Percentiles rank a stretch among this genome's conserved stretches.
These are phyloP conservation scores for Tolypocladium sp. DNA, from an alignment of 2,329 filamentous ascomycete species.

Conservation along the genomic window DNA sequence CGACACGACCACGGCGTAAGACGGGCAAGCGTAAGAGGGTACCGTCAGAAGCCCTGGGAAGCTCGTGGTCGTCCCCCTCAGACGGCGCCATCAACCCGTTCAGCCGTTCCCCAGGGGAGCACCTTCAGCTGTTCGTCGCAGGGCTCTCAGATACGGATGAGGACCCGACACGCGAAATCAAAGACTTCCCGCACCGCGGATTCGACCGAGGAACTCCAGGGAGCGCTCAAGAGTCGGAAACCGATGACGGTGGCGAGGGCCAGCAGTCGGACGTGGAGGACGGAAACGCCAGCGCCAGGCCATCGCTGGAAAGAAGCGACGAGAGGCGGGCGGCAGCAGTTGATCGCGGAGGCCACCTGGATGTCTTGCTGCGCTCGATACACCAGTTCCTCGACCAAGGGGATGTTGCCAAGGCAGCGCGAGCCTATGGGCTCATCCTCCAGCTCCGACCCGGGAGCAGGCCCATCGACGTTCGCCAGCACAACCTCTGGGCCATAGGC, in stretches of 20 bases:
- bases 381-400: slow-evolving; percentile 63
- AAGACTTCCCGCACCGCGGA: slow-evolving; percentile 43
- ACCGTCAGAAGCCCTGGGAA: background rate
- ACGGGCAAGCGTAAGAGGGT: slow-evolving; percentile 1
- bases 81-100: slow-evolving; percentile 40
- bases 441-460: slow-evolving; percentile 33
- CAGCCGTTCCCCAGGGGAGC: slow-evolving; percentile 41
- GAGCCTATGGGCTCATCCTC: slow-evolving; percentile 67
- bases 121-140: slow-evolving; percentile 44
- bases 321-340: background rate
- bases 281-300: background rate
- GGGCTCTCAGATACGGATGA: slow-evolving; percentile 39
- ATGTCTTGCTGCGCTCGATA: slow-evolving; percentile 58
- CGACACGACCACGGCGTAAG: background rate
- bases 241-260: background rate
- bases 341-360: slow-evolving; percentile 40
- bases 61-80: slow-evolving; percentile 12
- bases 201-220: slow-evolving; percentile 4
- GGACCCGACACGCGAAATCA: slow-evolving; percentile 25
- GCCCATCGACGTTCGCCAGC: slow-evolving; percentile 57
- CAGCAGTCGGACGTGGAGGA: slow-evolving; percentile 35
- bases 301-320: slow-evolving; percentile 14
- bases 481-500: slow-evolving; percentile 72
- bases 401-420: slow-evolving; percentile 61
- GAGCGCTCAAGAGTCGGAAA: background rate